Evolutionary conservation across 208 protist genomes (phyloP), one percentile per base, ranked within the genome.

Genomic region (Dictyostelium gargantuum): DNA sequence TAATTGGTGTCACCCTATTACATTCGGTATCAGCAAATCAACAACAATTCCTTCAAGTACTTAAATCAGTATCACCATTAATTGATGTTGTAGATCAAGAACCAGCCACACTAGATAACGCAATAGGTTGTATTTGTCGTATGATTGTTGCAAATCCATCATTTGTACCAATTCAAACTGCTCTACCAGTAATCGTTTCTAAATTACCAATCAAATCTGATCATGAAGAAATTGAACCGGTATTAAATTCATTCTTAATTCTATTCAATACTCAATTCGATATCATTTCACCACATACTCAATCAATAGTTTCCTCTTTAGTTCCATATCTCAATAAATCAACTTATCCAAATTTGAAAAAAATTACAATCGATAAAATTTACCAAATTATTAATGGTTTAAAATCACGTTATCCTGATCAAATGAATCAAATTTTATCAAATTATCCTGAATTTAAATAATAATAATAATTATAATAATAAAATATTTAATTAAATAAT

Each of bases 71-170:
- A 17, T 61, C 72, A 50, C 79, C 84, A 58, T 15, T 80, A 2
- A 38, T 70, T 2, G 32, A 80, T 1, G 35, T 42, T 8, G 6
- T 0, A 23, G 38, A 93, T 17, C 42, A 70, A 38, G 9, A 72
- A 17, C 46, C 8, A 13, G 26, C 50, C 11, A 80, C 93, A 19
- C 35, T 89, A 3, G 93, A 94, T 58, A 94, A 94, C 52, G 54
- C 77, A 17, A 48, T 68, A 38, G 93, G 93, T 84, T 56, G 75
- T 61, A n/a, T 94, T 35, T 50, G 40, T 26, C 63, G 93, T 61
- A 77, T 94, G 32, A 93, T 94, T 13, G 2, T 2, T 9, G 52
- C 70, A 5, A 38, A 73, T n/a, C 10, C 38, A 48, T 54, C 73
- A n/a, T 32, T 81, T 29, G 48, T 94, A 6, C 85, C 93, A 17